Conservation (phyloP, 176 grass and related monocot genomes). For the Metroxylon sagu region DNA sequence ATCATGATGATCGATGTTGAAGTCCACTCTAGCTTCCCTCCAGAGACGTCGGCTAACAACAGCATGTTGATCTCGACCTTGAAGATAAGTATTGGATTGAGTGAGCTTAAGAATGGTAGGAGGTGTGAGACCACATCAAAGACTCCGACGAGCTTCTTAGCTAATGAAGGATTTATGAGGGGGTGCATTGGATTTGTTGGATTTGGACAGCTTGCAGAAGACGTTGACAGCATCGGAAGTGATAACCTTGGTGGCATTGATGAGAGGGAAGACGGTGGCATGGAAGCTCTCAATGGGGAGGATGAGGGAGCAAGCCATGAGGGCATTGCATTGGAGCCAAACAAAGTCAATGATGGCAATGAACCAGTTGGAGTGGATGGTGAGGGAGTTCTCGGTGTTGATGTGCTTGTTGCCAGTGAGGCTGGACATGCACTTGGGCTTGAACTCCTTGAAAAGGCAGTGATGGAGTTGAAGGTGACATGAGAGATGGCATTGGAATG, state of each 20-base stretch:
- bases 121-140: slow-evolving; percentile 84
- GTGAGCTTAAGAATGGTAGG: slow-evolving; percentile 80
- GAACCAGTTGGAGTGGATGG: slow-evolving; percentile 80
- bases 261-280: slow-evolving; percentile 71
- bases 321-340: slow-evolving; percentile 68
- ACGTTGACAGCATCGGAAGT: slow-evolving; percentile 58
- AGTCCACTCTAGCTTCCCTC: slow-evolving; percentile 97
- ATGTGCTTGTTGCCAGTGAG: slow-evolving; percentile 92
- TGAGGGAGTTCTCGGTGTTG: slow-evolving; percentile 64
- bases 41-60: slow-evolving; percentile 69
- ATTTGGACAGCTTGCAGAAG: slow-evolving; percentile 51
- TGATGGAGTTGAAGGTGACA: slow-evolving; percentile 64
- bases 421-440: slow-evolving; percentile 76
- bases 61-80: slow-evolving; percentile 99
- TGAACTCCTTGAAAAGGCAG: slow-evolving; percentile 86
- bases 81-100: slow-evolving; percentile 73
- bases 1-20: slow-evolving; percentile 87
- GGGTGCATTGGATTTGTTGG: background rate
- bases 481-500: slow-evolving; percentile 57
- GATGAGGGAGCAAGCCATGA: slow-evolving; percentile 72
- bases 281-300: slow-evolving; percentile 84
- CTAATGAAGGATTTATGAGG: slow-evolving; percentile 22
- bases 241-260: slow-evolving; percentile 70
- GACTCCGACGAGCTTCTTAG: slow-evolving; percentile 82
- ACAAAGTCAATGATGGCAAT: slow-evolving; percentile 60